Conservation (phyloP, 75 land plant genomes). For the Chamaecyparis obtusa region DNA sequence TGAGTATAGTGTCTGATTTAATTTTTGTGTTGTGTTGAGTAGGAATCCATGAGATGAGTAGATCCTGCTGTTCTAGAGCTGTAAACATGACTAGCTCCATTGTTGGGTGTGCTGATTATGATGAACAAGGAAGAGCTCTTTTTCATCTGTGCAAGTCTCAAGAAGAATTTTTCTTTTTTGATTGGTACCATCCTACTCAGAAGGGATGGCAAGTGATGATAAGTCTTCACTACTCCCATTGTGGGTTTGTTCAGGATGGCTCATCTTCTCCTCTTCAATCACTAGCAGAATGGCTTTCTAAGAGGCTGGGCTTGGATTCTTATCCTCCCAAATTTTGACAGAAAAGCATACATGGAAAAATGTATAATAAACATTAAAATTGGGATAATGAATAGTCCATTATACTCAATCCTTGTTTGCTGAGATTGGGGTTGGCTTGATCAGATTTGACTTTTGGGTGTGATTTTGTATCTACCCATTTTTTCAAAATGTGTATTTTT, state of each 20-base stretch:
- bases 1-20: neutral
- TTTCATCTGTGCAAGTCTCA: neutral
- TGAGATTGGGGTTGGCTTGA: too few species aligned
- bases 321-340: neutral
- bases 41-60: neutral
- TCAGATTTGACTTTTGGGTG: too few species aligned
- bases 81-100: neutral
- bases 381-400: too few species aligned
- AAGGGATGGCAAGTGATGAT: neutral
- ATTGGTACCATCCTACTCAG: slow-evolving; percentile 2
- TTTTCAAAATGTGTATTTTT: too few species aligned
- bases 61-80: neutral
- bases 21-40: neutral
- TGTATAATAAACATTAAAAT: neutral
- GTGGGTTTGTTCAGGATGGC: neutral
- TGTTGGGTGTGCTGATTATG: neutral
- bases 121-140: neutral
- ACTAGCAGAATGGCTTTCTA: neutral
- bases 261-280: neutral
- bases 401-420: too few species aligned
- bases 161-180: neutral
- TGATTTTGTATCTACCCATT: too few species aligned
- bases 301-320: neutral
- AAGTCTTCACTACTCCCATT: neutral
- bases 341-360: neutral